Evolutionary conservation across 2,329 filamentous ascomycete species (phyloP).

Genomic region (Colletotrichum sidae): DNA sequence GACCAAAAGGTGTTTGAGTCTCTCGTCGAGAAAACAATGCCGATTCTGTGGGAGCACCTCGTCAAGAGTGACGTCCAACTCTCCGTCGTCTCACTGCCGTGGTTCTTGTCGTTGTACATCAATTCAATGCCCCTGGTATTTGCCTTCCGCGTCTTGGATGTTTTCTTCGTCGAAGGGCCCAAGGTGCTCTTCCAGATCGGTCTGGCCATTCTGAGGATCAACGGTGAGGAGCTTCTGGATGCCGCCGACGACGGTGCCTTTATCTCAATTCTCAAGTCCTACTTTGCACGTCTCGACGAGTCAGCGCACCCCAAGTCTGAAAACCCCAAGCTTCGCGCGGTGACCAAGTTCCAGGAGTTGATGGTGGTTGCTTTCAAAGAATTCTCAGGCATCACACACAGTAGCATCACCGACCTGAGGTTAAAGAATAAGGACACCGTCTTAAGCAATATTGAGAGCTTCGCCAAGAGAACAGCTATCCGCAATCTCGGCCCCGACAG

Average conservation of each 20-base stretch:
- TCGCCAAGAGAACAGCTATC: slow-evolving; percentile 96
- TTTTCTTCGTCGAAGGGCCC: slow-evolving; percentile 97
- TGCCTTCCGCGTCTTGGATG: slow-evolving; percentile 94
- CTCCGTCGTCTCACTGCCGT: slow-evolving; percentile 95
- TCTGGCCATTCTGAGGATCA: slow-evolving; percentile 95
- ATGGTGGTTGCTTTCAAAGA: slow-evolving; percentile 99
- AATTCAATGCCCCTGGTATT: slow-evolving; percentile 99
- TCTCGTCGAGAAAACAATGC: slow-evolving; percentile 98
- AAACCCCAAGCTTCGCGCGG: slow-evolving; percentile 91
- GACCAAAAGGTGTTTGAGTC: slow-evolving; percentile 98
- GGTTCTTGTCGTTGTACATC: slow-evolving; percentile 98
- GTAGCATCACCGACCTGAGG: slow-evolving; percentile 88
- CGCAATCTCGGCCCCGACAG: slow-evolving; percentile 95
- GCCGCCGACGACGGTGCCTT: slow-evolving; percentile 95
- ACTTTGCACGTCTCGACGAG: slow-evolving; percentile 93
- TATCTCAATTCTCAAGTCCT: slow-evolving; percentile 94
- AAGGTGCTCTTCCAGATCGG: slow-evolving; percentile 98
- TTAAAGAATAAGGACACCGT: slow-evolving; percentile 95
- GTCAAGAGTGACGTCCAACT: slow-evolving; percentile 96
- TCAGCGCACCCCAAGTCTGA: slow-evolving; percentile 96
- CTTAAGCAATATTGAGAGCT: slow-evolving; percentile 94
- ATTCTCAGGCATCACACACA: slow-evolving; percentile 94
- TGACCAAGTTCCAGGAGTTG: slow-evolving; percentile 96
- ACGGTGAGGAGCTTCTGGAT: slow-evolving; percentile 94
- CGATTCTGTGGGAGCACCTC: slow-evolving; percentile 97